Percentiles rank a stretch among this genome's conserved stretches.
phyloP scores from a whole-genome alignment of 2,329 filamentous ascomycete species.

The Exophiala viscosa region DNA sequence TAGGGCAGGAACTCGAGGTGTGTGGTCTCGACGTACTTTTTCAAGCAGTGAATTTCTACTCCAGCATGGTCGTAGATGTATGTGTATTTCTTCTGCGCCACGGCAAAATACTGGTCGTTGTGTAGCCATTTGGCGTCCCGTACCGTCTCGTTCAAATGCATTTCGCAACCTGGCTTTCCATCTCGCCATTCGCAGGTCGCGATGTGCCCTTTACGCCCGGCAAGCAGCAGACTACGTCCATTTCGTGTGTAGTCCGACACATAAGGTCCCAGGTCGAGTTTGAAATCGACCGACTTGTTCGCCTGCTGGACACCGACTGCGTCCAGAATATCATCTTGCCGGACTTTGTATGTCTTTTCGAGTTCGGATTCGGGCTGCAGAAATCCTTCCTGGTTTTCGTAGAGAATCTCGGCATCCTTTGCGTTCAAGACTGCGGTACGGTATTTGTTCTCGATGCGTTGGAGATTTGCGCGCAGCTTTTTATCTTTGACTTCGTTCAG shows the following conservation, averaged over 20 bases:
- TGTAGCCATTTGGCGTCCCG: conserved; percentile 88
- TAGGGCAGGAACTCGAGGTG: conserved; percentile 96
- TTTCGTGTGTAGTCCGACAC: conserved; percentile 85
- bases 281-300: conserved; percentile 89
- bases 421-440: conserved; percentile 75
- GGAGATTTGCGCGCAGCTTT: conserved; percentile 79
- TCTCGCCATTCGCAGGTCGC: conserved; percentile 95
- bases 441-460: conserved; percentile 75
- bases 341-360: conserved; percentile 87
- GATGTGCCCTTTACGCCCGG: conserved; percentile 87
- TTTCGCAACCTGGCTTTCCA: conserved; percentile 83
- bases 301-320: conserved; percentile 77
- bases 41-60: conserved; percentile 86
- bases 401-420: conserved; percentile 90
- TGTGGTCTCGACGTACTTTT: conserved; percentile 84
- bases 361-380: conserved; percentile 83
- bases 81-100: conserved; percentile 92
- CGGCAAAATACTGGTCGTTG: conserved; percentile 88
- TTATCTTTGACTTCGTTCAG: conserved; percentile 76
- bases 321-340: conserved; percentile 76
- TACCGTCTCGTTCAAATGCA: conserved; percentile 87
- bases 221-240: conserved; percentile 78
- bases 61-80: conserved; percentile 94
- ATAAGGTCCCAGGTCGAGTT: conserved; percentile 81
- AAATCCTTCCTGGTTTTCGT: conserved; percentile 82